Conservation (phyloP, 2,329 filamentous ascomycete species). For the Lithohypha guttulata region DNA sequence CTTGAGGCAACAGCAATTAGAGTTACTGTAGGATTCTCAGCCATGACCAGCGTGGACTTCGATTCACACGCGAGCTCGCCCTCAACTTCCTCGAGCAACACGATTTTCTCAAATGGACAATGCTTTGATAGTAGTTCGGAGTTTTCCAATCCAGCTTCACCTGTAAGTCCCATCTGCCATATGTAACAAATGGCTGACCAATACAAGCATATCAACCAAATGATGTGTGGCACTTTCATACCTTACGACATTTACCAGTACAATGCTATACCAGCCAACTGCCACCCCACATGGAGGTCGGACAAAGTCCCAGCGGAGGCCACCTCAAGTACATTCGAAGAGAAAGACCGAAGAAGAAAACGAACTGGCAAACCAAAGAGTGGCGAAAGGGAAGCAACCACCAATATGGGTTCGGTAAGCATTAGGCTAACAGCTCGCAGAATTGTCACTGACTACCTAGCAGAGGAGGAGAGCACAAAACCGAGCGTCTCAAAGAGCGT, state of each 20-base stretch:
- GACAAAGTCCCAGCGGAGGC: constrained; percentile 23
- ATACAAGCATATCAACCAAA: constrained; percentile 18
- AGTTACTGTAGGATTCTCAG: too few relatives aligned
- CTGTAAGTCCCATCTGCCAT: constrained; percentile 15
- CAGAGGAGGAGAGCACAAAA: constrained; percentile 96
- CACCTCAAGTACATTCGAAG: constrained; percentile 21
- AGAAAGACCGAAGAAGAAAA: constrained; percentile 19
- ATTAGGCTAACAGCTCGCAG: neutral
- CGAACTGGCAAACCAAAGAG: constrained; percentile 13
- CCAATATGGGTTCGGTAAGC: constrained; percentile 25
- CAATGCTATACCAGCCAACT: constrained; percentile 13
- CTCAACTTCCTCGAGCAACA: constrained; percentile 18
- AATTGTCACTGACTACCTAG: constrained; percentile 11
- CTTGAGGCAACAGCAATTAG: too few relatives aligned
- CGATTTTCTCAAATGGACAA: constrained; percentile 17
- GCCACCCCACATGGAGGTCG: constrained; percentile 13
- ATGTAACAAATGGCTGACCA: neutral
- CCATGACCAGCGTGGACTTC: constrained; percentile 17
- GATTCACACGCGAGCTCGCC: constrained; percentile 19
- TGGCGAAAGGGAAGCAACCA: constrained; percentile 22
- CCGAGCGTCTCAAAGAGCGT: constrained; percentile 80
- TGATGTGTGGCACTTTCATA: constrained; percentile 15
- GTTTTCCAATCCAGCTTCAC: constrained; percentile 20
- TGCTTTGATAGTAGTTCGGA: constrained; percentile 22
- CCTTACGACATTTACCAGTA: constrained; percentile 21